phyloP scores from a whole-genome alignment of 768 basidiomycete species.

The Boletus huronensis region DNA sequence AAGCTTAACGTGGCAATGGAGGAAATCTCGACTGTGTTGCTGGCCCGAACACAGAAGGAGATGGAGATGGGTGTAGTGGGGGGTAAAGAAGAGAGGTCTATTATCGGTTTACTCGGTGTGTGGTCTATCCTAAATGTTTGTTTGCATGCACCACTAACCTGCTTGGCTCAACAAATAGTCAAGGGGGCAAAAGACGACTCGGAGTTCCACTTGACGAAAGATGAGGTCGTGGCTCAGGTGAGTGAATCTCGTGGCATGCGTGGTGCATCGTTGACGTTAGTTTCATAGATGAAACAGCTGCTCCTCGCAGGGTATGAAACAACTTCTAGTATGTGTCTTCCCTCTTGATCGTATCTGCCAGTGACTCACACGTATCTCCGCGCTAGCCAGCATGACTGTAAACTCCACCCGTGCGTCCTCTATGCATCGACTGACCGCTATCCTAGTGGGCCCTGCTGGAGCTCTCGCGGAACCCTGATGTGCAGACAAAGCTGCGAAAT shows the following conservation, averaged over 20 bases:
- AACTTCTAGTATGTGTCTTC: conserved; percentile 6
- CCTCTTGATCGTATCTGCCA: no score
- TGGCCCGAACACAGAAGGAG: conserved; percentile 36
- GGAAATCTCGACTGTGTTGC: conserved; percentile 38
- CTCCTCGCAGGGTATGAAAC: conserved; percentile 25
- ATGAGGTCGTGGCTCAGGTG: conserved; percentile 28
- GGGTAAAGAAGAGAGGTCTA: conserved; percentile 23
- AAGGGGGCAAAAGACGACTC: conserved; percentile 9
- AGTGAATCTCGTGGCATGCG: neutral
- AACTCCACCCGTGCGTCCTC: no score
- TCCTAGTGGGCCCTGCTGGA: conserved; percentile 38
- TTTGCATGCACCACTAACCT: neutral
- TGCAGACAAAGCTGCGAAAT: conserved; percentile 47
- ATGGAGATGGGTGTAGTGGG: conserved; percentile 23
- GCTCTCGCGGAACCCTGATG: conserved; percentile 41
- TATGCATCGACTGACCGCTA: no score
- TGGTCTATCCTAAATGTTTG: conserved; percentile 16
- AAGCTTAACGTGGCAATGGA: conserved; percentile 35
- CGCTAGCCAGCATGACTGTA: no score
- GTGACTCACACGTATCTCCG: no score
- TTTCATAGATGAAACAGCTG: conserved; percentile 17
- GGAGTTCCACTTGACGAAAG: conserved; percentile 21
- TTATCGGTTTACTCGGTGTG: conserved; percentile 25
- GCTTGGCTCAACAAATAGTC: no score
- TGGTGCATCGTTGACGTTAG: no score